These are phyloP conservation scores for Actinomucor elegans DNA, from an alignment of 371 early-diverging fungal genomes.

Conservation along the genomic window DNA sequence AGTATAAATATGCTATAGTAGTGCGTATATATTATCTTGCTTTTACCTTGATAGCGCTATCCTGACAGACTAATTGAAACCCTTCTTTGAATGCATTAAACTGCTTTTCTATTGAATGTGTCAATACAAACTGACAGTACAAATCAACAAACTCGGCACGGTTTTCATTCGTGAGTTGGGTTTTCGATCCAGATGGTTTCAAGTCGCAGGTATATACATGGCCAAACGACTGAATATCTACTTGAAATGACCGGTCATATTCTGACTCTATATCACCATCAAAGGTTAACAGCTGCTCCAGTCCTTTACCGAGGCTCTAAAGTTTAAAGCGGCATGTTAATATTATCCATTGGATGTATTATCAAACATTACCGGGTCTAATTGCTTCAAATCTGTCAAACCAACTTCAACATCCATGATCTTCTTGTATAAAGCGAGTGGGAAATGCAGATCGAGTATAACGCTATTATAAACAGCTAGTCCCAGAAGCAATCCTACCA, in stretches of 20 bases:
- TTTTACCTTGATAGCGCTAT: constrained; percentile 74
- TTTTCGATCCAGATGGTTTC: constrained; percentile 59
- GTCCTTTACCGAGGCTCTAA: constrained; percentile 66
- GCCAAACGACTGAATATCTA: constrained; percentile 67
- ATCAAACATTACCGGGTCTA: constrained; percentile 58
- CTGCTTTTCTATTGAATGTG: constrained; percentile 72
- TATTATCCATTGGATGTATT: background rate
- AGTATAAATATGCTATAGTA: background rate
- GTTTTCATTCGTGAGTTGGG: constrained; percentile 66
- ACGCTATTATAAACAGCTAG: constrained; percentile 82
- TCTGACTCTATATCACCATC: constrained; percentile 58
- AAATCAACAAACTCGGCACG: constrained; percentile 70
- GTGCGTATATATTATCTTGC: background rate
- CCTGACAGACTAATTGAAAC: constrained; percentile 83
- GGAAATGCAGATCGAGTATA: constrained; percentile 77
- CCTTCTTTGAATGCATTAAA: constrained; percentile 90
- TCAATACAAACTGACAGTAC: constrained; percentile 73
- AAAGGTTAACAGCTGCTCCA: constrained; percentile 57
- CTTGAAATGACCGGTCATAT: constrained; percentile 70
- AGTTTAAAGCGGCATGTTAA: no score
- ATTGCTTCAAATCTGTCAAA: constrained; percentile 56
- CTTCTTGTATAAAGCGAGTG: constrained; percentile 84
- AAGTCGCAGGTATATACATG: constrained; percentile 59
- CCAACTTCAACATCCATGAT: constrained; percentile 62
- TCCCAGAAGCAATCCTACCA: constrained; percentile 85